phyloP scores from a whole-genome alignment of 495 filamentous ascomycete species.

The Trichoderma virens region DNA sequence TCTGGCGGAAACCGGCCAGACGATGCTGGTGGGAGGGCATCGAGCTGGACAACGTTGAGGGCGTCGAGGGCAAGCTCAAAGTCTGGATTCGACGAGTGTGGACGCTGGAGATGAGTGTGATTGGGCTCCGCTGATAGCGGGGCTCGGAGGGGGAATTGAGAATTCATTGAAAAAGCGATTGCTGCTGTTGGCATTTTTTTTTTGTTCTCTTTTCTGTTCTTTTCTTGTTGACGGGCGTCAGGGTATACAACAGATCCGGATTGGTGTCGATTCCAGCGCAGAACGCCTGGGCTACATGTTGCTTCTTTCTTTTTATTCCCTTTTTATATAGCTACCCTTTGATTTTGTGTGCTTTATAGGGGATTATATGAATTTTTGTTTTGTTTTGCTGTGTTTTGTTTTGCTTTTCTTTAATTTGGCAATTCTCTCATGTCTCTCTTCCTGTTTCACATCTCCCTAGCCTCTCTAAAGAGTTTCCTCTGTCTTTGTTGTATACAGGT shows the following conservation, averaged over 20 bases:
- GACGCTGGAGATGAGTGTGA: conserved; percentile 99
- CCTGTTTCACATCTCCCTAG: not conserved
- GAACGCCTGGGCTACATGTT: not conserved
- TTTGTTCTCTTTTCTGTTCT: not conserved
- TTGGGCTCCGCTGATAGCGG: conserved; percentile 64
- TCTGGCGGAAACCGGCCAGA: conserved; percentile 95
- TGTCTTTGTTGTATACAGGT: not conserved
- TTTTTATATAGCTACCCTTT: not conserved
- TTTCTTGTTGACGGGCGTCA: conserved; percentile 9
- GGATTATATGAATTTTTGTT: not conserved
- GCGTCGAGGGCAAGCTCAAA: conserved; percentile 85
- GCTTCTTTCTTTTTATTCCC: not conserved
- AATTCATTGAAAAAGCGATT: not conserved
- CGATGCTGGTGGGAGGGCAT: conserved; percentile 99
- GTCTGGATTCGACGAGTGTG: conserved; percentile 97
- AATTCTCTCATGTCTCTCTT: not conserved
- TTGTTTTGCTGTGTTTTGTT: not conserved
- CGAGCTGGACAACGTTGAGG: conserved; percentile 84
- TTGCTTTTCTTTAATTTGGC: not conserved
- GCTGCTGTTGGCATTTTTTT: not conserved
- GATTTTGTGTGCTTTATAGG: not conserved
- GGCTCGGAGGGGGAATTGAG: not conserved
- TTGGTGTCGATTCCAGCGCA: not conserved
- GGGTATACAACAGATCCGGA: conserved; percentile 8
- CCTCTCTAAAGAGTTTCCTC: not conserved